A percentile compares a stretch with the other conserved stretches of the same genome.
Evolutionary conservation across 768 basidiomycete genomes (phyloP).

Genomic region (Calocybe cyanea): DNA sequence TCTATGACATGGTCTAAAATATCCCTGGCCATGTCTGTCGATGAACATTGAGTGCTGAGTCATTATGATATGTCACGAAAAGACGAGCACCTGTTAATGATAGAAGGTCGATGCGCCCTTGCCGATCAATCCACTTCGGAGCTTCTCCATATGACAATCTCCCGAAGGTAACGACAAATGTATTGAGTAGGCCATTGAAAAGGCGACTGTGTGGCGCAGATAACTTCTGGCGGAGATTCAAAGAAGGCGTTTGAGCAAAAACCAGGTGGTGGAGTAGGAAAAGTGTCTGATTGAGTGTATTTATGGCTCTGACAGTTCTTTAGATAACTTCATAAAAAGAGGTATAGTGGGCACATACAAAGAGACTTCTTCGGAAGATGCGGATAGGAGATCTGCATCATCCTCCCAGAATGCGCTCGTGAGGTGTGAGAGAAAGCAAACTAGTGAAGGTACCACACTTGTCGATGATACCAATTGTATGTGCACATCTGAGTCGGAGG

Average conservation of each 20-base stretch:
- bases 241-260: conserved; percentile 39
- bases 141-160: conserved; percentile 67
- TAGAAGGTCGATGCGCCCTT: conserved; percentile 37
- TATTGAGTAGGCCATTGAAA: conserved; percentile 61
- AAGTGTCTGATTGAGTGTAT: conserved; percentile 47
- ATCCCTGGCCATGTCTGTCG: conserved; percentile 52
- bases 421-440: conserved; percentile 50
- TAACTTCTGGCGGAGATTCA: conserved; percentile 57
- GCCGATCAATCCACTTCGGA: conserved; percentile 52
- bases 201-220: conserved; percentile 48
- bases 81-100: conserved; percentile 39
- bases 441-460: conserved; percentile 60
- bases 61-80: conserved; percentile 1
- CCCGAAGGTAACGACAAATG: conserved; percentile 75
- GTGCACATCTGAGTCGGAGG: conserved; percentile 35
- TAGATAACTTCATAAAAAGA: neutral
- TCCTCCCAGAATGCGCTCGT: conserved; percentile 67
- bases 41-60: neutral
- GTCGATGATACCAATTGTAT: conserved; percentile 40
- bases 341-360: conserved; percentile 28
- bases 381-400: conserved; percentile 35
- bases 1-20: conserved; percentile 67
- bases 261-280: conserved; percentile 64
- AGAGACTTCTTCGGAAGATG: conserved; percentile 28
- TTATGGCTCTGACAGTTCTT: conserved; percentile 40